Percentiles rank a stretch among this genome's conserved stretches.
These are phyloP conservation scores for Nakazawaea siamensis DNA, from an alignment of 805 yeast species.

Conservation along the genomic window DNA sequence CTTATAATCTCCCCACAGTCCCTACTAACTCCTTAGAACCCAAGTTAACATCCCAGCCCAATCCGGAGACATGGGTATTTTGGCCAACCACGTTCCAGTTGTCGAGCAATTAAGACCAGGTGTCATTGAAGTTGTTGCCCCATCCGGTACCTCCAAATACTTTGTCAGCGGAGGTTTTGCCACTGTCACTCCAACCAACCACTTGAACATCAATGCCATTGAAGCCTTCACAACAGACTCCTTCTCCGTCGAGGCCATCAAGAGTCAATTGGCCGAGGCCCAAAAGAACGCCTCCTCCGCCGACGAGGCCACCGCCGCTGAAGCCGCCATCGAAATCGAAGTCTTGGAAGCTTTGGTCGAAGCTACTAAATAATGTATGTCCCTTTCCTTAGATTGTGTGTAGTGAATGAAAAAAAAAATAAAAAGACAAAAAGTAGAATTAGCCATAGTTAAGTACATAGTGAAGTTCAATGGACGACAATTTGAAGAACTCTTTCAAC, in stretches of 20 bases:
- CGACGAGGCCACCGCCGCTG: constrained; percentile 86
- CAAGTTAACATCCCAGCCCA: constrained; percentile 95
- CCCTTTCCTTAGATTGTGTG: no score
- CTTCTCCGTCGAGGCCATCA: constrained; percentile 74
- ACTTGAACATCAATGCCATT: constrained; percentile 82
- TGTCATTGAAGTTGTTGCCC: constrained; percentile 83
- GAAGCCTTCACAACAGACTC: constrained; percentile 92
- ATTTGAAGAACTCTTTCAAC: constrained; percentile 8
- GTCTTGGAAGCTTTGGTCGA: constrained; percentile 90
- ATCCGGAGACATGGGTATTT: constrained; percentile 93
- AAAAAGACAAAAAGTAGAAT: not conserved
- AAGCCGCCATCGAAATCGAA: constrained; percentile 92
- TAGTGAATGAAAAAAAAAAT: no score
- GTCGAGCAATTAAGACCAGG: constrained; percentile 97
- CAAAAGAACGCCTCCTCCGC: constrained; percentile 81
- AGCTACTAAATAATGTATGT: constrained; percentile 70
- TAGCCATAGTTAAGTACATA: not conserved
- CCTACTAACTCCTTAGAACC: constrained; percentile 21
- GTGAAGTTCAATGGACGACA: constrained; percentile 7
- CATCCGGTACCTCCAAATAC: constrained; percentile 61
- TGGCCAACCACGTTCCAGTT: constrained; percentile 96
- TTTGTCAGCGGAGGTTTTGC: constrained; percentile 97
- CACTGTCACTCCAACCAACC: constrained; percentile 89
- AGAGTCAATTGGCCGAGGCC: constrained; percentile 81
- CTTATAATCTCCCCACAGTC: constrained; percentile 4